Conservation (phyloP, 1,139 yeast species). For the Blastobotrys buckinghamii region DNA sequence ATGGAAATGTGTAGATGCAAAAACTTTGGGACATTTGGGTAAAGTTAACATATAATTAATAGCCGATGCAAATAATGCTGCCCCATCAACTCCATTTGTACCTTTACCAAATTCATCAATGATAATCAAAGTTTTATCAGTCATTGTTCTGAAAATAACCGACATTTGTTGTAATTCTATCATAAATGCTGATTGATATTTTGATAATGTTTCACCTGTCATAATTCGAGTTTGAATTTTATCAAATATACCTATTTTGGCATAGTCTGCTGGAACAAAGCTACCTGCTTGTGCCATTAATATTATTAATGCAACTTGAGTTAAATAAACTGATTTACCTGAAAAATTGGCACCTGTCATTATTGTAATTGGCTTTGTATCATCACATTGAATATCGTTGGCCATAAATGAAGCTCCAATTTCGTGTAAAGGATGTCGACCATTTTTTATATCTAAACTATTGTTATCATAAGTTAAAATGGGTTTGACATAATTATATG, state of each 20-base stretch:
- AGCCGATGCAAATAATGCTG: conserved; percentile 94
- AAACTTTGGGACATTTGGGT: conserved; percentile 82
- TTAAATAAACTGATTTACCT: conserved; percentile 87
- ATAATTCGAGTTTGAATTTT: conserved; percentile 94
- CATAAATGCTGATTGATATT: conserved; percentile 92
- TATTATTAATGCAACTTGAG: conserved; percentile 92
- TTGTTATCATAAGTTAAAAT: neutral
- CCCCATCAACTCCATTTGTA: conserved; percentile 94
- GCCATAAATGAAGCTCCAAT: conserved; percentile 65
- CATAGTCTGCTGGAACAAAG: conserved; percentile 72
- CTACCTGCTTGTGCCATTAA: conserved; percentile 93
- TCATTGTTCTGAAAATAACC: conserved; percentile 76
- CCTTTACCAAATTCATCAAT: conserved; percentile 96
- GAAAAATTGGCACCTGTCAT: conserved; percentile 98
- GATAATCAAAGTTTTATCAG: conserved; percentile 74
- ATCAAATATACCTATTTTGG: conserved; percentile 75
- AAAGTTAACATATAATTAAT: conserved; percentile 88
- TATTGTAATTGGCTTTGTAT: conserved; percentile 64
- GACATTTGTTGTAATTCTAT: conserved; percentile 93
- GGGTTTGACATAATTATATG: conserved; percentile 1
- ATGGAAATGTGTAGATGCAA: conserved; percentile 88
- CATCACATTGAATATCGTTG: conserved; percentile 75
- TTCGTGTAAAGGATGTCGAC: conserved; percentile 4
- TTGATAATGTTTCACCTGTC: conserved; percentile 94
- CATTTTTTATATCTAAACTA: neutral